A percentile compares a stretch with the other conserved stretches of the same genome.
Evolutionary conservation across 1,284 basidiomycete species (phyloP).

Genomic region (Cryptococcus sp.): DNA sequence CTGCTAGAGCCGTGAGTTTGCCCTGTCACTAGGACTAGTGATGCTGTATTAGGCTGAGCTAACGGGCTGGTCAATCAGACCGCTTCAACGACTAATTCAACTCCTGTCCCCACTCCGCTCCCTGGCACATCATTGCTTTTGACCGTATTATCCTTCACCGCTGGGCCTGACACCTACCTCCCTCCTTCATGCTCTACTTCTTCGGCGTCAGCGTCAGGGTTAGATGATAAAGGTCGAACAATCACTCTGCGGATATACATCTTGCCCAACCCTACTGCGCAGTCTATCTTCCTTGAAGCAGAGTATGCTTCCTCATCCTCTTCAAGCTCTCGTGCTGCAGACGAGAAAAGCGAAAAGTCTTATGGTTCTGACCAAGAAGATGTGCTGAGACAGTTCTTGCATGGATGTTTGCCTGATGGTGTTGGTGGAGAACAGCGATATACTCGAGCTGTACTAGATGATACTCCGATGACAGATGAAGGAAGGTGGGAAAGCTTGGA

Average conservation of each 20-base stretch:
- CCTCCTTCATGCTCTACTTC: neutral
- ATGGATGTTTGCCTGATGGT: slow-evolving; percentile 37
- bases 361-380: neutral
- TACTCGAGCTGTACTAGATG: slow-evolving; percentile 2
- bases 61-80: slow-evolving; percentile 9
- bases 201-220: too few relatives aligned
- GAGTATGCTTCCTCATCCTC: slow-evolving; percentile 26
- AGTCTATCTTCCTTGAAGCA: slow-evolving; percentile 43
- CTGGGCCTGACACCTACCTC: slow-evolving; percentile 20
- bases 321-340: neutral
- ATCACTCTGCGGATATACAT: slow-evolving; percentile 32
- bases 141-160: slow-evolving; percentile 34
- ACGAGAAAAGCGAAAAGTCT: neutral
- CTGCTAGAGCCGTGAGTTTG: slow-evolving; percentile 36
- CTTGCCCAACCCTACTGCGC: slow-evolving; percentile 29
- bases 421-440: slow-evolving; percentile 24
- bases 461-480: slow-evolving; percentile 2
- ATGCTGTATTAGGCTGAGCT: neutral
- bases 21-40: neutral
- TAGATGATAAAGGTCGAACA: neutral
- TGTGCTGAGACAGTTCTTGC: slow-evolving; percentile 33
- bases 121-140: slow-evolving; percentile 35
- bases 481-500: slow-evolving; percentile 30
- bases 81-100: slow-evolving; percentile 37
- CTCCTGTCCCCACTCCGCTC: slow-evolving; percentile 36